Base-by-base conservation (phyloP, 306 rosid genomes). In the Cotoneaster glaucophyllus region DNA sequence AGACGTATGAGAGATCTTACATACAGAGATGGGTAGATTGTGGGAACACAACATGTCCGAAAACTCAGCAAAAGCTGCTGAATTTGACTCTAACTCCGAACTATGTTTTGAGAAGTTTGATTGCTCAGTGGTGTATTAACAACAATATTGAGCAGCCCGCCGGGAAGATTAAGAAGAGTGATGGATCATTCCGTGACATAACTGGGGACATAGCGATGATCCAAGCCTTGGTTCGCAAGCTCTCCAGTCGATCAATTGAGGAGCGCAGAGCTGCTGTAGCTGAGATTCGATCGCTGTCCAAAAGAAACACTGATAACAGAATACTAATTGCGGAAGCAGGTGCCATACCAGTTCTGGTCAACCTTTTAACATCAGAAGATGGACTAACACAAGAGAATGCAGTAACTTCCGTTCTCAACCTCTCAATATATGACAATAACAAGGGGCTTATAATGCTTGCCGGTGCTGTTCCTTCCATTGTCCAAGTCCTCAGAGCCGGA, bases 11-110 rank as follows among this genome's bases (percentile, higher is more conserved):
- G 86, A 89, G 99, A 84, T 89, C 96, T 63, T 95, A 84, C 83
- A 89, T 95, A 69, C 99, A 95, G 84, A 89, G 99, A 82, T 95
- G 99, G 99, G 82, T 95, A 79, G 99, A 95, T 78, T 87, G 93
- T 66, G 99, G 97, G 63, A 92, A 95, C 71, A 52, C 84, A 71
- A 89, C 97, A 6, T 95, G 99, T 67, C 99, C 99, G 3, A 95
- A 95, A 89, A 95, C 99, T 62, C 99, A 90, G 89, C 97, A 87
- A 85, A 95, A 92, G 88, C 97, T 95, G 31, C 88, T 92, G 75
- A 81, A 92, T 80, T 80, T 86, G 86, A 88, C 90, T 34, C 93
- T 95, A 21, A 95, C 97, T 48, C 93, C 99, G 56, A 95, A 95
- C 82, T 90, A 92, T 84, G 99, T 89, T 58, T 70, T 95, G 82